phyloP scores from a whole-genome alignment of 2,329 filamentous ascomycete genomes.

The Orbilia quercus region DNA sequence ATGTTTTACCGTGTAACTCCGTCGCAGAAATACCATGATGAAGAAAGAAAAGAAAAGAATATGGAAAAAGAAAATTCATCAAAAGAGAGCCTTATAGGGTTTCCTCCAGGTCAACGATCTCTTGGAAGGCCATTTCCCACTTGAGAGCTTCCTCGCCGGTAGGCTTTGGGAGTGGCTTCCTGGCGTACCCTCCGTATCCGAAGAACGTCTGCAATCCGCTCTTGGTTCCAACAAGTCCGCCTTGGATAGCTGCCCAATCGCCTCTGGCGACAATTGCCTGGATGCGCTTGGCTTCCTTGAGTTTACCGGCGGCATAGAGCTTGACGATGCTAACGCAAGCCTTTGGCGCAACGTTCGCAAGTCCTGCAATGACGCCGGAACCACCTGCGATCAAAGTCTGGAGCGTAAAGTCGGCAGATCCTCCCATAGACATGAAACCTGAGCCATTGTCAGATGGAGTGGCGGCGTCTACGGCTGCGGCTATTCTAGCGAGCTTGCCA shows the following conservation, averaged over 20 bases:
- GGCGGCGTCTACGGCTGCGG: slow-evolving; percentile 76
- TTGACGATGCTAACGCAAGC: slow-evolving; percentile 82
- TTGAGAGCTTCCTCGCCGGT: slow-evolving; percentile 68
- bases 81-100: slow-evolving; percentile 40
- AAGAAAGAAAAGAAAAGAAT: slow-evolving; percentile 13
- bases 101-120: slow-evolving; percentile 51
- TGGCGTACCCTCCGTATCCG: slow-evolving; percentile 82
- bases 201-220: slow-evolving; percentile 81
- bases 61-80: slow-evolving; percentile 6
- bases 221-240: slow-evolving; percentile 87
- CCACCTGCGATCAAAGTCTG: slow-evolving; percentile 83
- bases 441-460: slow-evolving; percentile 71
- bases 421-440: slow-evolving; percentile 86
- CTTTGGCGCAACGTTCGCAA: slow-evolving; percentile 87
- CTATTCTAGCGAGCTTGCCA: slow-evolving; percentile 86
- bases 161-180: slow-evolving; percentile 76
- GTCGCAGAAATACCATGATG: slow-evolving; percentile 29
- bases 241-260: slow-evolving; percentile 85
- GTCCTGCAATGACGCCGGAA: slow-evolving; percentile 84
- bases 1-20: slow-evolving; percentile 43
- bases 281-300: slow-evolving; percentile 77
- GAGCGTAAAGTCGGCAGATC: slow-evolving; percentile 86
- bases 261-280: slow-evolving; percentile 82
- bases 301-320: slow-evolving; percentile 77
- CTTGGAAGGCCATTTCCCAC: slow-evolving; percentile 52